Percentiles rank a stretch among this genome's conserved stretches.
phyloP scores from a whole-genome alignment of 495 filamentous ascomycete genomes.

The Neurospora cerealis region DNA sequence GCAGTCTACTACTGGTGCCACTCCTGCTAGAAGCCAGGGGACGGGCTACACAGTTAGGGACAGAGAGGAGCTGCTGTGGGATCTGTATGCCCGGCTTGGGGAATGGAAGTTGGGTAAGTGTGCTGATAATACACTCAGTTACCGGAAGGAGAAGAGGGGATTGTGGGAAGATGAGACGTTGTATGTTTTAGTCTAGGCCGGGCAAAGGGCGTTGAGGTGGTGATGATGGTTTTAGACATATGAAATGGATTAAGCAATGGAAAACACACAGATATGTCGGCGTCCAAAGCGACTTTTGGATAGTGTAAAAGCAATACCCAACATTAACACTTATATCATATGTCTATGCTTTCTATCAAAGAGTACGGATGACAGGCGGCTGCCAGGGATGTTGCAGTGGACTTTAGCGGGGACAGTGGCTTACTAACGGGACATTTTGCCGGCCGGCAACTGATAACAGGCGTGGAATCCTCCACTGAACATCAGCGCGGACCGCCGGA shows the following conservation, averaged over 20 bases:
- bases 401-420: not conserved
- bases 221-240: not conserved
- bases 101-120: constrained; percentile 17
- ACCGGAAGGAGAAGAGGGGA: not conserved
- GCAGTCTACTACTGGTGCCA: constrained; percentile 6
- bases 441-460: not conserved
- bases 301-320: not conserved
- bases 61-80: constrained; percentile 10
- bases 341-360: not conserved
- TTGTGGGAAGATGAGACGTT: not conserved
- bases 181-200: not conserved
- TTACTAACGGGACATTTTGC: not conserved
- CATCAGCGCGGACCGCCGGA: too few relatives aligned
- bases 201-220: not conserved
- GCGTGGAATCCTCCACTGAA: not conserved
- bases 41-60: constrained; percentile 16
- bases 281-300: not conserved
- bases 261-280: not conserved
- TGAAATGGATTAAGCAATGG: not conserved
- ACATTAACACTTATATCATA: too few relatives aligned
- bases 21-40: constrained; percentile 12
- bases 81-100: constrained; percentile 8
- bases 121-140: not conserved
- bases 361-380: not conserved
- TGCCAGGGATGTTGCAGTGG: not conserved